Percentiles rank a stretch among this genome's conserved stretches.
phyloP scores from a whole-genome alignment of 2,329 filamentous ascomycete species.

The Colletotrichum euphorbiae region DNA sequence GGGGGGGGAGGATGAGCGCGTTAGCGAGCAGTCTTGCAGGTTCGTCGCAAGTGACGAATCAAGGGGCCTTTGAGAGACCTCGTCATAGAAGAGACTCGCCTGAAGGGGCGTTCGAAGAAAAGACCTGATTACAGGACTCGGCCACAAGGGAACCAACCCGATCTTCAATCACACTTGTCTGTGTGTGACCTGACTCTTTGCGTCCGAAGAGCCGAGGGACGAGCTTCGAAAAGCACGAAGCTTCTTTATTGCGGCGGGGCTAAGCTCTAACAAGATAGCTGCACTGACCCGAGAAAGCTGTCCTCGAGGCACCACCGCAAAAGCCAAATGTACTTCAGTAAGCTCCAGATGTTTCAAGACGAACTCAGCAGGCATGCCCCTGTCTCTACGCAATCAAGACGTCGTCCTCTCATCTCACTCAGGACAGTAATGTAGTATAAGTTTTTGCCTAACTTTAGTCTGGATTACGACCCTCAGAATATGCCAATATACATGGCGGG shows the following conservation, averaged over 20 bases:
- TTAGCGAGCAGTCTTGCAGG: constrained; percentile 12
- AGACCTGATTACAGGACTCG: background rate
- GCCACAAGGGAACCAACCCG: background rate
- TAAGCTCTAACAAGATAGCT: constrained; percentile 23
- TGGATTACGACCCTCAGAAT: constrained; percentile 35
- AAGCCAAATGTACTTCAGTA: background rate
- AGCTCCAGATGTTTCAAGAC: constrained; percentile 25
- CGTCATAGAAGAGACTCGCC: background rate
- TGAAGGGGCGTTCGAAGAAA: background rate
- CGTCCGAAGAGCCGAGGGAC: constrained; percentile 22
- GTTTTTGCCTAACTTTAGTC: constrained; percentile 9
- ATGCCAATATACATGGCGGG: constrained; percentile 35
- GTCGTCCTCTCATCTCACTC: background rate
- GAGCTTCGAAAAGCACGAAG: constrained; percentile 28
- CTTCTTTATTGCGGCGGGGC: constrained; percentile 18
- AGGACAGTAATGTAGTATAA: background rate
- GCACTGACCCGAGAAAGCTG: constrained; percentile 9
- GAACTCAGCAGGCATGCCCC: constrained; percentile 28
- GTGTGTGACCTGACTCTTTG: constrained; percentile 6
- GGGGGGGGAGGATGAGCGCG: background rate
- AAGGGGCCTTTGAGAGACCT: background rate
- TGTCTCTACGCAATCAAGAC: constrained; percentile 11
- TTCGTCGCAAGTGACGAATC: constrained; percentile 3
- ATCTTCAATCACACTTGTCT: constrained; percentile 1
- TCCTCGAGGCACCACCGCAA: constrained; percentile 2